phyloP scores from a whole-genome alignment of 2,329 filamentous ascomycete genomes.

The Apiospora hydei region DNA sequence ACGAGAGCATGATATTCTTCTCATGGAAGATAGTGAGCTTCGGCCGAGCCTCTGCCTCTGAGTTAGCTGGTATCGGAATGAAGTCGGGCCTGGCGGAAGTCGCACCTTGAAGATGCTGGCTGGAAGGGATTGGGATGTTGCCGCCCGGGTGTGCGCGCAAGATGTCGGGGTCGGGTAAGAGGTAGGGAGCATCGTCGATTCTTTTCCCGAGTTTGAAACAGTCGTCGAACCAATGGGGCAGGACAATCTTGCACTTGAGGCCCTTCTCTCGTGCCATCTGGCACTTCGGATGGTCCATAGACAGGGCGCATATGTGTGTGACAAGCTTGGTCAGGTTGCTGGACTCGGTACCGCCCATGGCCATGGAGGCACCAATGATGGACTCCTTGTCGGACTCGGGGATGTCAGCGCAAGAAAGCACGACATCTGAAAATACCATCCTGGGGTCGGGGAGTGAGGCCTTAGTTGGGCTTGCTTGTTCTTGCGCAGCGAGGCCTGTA shows the following conservation, averaged over 20 bases:
- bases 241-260: conserved; percentile 79
- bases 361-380: conserved; percentile 87
- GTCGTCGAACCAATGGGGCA: conserved; percentile 98
- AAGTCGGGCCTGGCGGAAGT: conserved; percentile 58
- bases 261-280: conserved; percentile 67
- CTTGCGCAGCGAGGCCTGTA: conserved; percentile 73
- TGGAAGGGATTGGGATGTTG: conserved; percentile 62
- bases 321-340: conserved; percentile 74
- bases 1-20: conserved; percentile 78
- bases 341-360: conserved; percentile 85
- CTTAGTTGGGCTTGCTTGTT: conserved; percentile 78
- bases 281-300: conserved; percentile 77
- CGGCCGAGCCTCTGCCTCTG: conserved; percentile 46
- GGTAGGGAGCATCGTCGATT: conserved; percentile 88
- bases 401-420: conserved; percentile 83
- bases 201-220: conserved; percentile 91
- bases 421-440: conserved; percentile 87
- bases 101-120: conserved; percentile 72
- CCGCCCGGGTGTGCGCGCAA: conserved; percentile 66
- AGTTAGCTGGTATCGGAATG: conserved; percentile 51
- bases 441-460: conserved; percentile 87
- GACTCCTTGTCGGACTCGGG: conserved; percentile 89
- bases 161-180: conserved; percentile 85
- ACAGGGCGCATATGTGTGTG: conserved; percentile 89
- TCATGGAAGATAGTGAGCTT: conserved; percentile 78